Evolutionary conservation across 805 yeast genomes (phyloP).

Genomic region (Lipomyces mesembrius): DNA sequence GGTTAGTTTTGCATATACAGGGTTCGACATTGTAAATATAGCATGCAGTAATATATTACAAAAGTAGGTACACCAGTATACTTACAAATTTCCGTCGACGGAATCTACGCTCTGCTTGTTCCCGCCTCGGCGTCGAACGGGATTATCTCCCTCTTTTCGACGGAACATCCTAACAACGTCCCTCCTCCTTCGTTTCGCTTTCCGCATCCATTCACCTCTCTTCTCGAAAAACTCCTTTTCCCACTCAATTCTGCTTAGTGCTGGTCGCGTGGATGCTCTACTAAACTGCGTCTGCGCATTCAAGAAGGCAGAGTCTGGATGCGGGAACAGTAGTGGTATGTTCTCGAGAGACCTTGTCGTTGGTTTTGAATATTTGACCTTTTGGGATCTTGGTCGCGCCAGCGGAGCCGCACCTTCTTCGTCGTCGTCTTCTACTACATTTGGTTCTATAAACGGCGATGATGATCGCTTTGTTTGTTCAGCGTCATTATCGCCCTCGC

Average conservation of each 20-base stretch:
- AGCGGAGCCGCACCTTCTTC: neutral
- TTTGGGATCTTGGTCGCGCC: neutral
- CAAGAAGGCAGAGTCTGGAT: constrained; percentile 82
- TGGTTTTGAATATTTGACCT: neutral
- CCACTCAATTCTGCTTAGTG: constrained; percentile 55
- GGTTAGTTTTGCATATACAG: neutral
- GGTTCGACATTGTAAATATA: neutral
- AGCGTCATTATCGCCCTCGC: neutral
- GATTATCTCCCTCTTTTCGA: constrained; percentile 48
- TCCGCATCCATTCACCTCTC: constrained; percentile 79
- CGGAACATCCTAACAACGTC: constrained; percentile 67
- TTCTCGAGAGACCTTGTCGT: constrained; percentile 19
- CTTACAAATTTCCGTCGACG: neutral
- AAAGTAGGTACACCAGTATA: neutral
- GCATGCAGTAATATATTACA: neutral
- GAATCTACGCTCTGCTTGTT: neutral
- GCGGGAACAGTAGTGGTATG: constrained; percentile 76
- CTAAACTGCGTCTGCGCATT: constrained; percentile 81
- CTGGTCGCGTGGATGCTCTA: constrained; percentile 51
- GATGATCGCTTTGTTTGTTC: neutral
- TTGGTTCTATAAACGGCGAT: neutral
- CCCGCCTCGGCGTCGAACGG: neutral
- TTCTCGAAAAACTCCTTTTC: constrained; percentile 80
- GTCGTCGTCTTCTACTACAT: neutral
- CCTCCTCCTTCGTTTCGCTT: constrained; percentile 72